Base-by-base conservation (phyloP, 139 green algal species). In the Ettlia oleoabundans region DNA sequence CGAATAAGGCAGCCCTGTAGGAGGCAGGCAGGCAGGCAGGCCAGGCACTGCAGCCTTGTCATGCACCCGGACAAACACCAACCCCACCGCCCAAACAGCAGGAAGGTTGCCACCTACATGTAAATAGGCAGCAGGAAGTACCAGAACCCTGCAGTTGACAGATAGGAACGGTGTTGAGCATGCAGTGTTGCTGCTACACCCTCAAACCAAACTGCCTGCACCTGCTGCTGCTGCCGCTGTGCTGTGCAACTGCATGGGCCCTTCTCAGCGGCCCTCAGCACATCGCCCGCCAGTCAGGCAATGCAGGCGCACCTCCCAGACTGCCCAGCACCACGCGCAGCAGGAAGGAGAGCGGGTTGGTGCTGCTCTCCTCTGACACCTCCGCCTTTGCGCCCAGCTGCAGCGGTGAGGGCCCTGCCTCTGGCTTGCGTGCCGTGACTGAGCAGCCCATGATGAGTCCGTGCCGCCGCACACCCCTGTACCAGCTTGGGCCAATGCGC, bases 401-500 rank as follows among this genome's bases (percentile, higher is more conserved):
- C 81, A 97, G 87, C 2, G 94, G 94, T 0, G 93, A 97, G 4
- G 87, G 76, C 9, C 94, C 94, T 68, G 91, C 89, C 86, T 92
- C 88, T 19, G 90, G 84, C 78, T 98, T 98, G 22, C 89, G 78
- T 9, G 96, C 96, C 0, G 95, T 98, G 42, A 98, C 96, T 43
- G 90, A 96, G 93, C 96, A 98, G 69, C 96, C 96, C 96, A 98
- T 98, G 92, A 98, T 98, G 76, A 98, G 90, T 18, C 96, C 96
- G 78, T 98, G 96, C 15, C 94, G 86, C 30, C 96, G 82, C 70
- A 97, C 94, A 2, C 96, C 96, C n/a, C 96, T 87, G 90, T 98
- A 98, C 96, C 96, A 98, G 47, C 87, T 94, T 43, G 96, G 96
- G 2, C 96, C 96, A 66, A 98, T 98, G 67, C 96, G 90, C 69